These are phyloP conservation scores for Trichoderma parareesei DNA, from an alignment of 495 filamentous ascomycete species.

Conservation along the genomic window DNA sequence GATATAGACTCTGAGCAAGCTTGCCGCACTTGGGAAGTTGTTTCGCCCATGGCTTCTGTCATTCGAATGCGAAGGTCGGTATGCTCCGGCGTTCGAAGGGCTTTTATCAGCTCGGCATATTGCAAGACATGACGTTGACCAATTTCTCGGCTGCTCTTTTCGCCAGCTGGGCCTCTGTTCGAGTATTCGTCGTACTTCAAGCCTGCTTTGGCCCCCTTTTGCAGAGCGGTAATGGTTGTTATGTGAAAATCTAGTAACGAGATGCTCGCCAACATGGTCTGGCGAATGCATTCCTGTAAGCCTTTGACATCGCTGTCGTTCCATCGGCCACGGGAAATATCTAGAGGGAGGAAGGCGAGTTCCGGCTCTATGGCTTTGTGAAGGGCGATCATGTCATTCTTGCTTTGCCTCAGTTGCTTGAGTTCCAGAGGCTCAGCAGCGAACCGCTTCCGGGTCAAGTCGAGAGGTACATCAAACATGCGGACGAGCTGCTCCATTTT, in stretches of 20 bases:
- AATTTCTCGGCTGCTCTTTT: background rate
- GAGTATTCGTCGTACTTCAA: background rate
- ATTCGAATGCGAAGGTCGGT: background rate
- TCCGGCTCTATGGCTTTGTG: background rate
- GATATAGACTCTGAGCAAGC: background rate
- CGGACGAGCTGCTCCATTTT: constrained; percentile 7
- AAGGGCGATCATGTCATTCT: background rate
- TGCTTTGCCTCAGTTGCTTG: background rate
- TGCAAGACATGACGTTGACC: constrained; percentile 4
- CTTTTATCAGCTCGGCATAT: constrained; percentile 1
- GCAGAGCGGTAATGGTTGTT: background rate
- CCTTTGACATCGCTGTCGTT: background rate
- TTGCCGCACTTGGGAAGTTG: background rate
- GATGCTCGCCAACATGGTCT: background rate
- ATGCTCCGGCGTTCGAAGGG: constrained; percentile 4
- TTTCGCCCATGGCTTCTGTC: background rate
- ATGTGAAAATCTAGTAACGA: constrained; percentile 2
- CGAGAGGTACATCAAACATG: background rate
- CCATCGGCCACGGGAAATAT: constrained; percentile 6
- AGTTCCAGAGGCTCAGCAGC: background rate
- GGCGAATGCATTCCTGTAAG: background rate
- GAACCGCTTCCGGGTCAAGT: background rate
- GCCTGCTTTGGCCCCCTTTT: background rate
- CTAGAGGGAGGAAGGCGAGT: constrained; percentile 7
- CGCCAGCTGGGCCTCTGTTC: background rate